Evolutionary conservation across 108 stramenopile genomes (phyloP).

Genomic region (Chaetoceros muelleri): DNA sequence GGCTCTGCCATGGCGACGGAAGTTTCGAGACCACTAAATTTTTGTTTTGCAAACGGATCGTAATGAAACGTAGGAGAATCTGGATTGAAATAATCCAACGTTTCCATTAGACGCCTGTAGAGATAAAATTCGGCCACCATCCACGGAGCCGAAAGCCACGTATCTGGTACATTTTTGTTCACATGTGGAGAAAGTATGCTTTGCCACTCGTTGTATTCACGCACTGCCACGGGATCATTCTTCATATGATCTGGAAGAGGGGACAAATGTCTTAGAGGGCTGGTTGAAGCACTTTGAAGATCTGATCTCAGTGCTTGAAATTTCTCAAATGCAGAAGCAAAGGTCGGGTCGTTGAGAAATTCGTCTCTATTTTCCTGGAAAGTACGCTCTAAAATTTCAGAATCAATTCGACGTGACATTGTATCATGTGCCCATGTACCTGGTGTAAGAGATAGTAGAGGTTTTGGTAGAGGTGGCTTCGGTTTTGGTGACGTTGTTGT

Average conservation of each 20-base stretch:
- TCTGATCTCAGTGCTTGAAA: slow-evolving; percentile 66
- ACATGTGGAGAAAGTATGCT: slow-evolving; percentile 62
- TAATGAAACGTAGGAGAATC: slow-evolving; percentile 55
- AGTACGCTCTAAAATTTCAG: slow-evolving; percentile 85
- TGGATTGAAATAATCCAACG: slow-evolving; percentile 70
- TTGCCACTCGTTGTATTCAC: slow-evolving; percentile 71
- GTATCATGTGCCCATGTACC: slow-evolving; percentile 97
- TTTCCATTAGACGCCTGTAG: slow-evolving; percentile 78
- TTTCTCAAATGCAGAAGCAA: slow-evolving; percentile 32
- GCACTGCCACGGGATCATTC: slow-evolving; percentile 11
- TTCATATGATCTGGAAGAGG: slow-evolving; percentile 44
- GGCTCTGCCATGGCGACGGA: slow-evolving; percentile 58
- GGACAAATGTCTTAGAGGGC: slow-evolving; percentile 42
- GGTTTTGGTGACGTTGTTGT: slow-evolving; percentile 57
- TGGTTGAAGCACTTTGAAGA: slow-evolving; percentile 45
- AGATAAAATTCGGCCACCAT: slow-evolving; percentile 93
- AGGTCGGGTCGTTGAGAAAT: slow-evolving; percentile 35
- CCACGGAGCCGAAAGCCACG: slow-evolving; percentile 95
- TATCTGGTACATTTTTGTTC: slow-evolving; percentile 30
- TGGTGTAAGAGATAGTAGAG: slow-evolving; percentile 52
- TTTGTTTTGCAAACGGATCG: slow-evolving; percentile 83
- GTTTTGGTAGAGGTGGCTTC: slow-evolving; percentile 53
- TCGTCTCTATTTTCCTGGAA: slow-evolving; percentile 71
- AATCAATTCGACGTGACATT: slow-evolving; percentile 85
- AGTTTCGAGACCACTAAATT: slow-evolving; percentile 58